Base-by-base conservation (phyloP, 768 basidiomycete species). In the Collybia sp. region DNA sequence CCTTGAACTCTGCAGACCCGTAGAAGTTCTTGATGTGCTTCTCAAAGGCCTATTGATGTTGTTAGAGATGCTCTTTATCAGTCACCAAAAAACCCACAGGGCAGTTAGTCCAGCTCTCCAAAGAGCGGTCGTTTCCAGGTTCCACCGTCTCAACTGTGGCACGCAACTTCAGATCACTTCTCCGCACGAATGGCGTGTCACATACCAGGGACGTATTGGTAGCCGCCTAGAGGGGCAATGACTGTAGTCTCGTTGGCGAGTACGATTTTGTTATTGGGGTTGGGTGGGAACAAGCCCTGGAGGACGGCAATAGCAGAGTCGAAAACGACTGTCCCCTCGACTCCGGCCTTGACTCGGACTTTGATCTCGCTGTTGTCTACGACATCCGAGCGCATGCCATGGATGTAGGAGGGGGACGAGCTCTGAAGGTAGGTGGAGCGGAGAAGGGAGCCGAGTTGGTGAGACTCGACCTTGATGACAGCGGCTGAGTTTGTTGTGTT, bases 241-340 rank as follows among this genome's bases (percentile, higher is more conserved):
- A 93, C 69, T 18, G 71, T 77, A 12, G 81, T 80, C 46, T 82
- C 87, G 52, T 94, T 89, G 2, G 91, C 91, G 12, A 94, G 81
- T 5, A 71, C 72, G 53, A 86, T 85, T 58, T 77, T 82, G 67
- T 88, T 86, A 32, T 76, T 71, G 9, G 71, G 66, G 59, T 76
- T 85, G n/a, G 90, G 88, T 17, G 90, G 90, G 76, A 83, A 91
- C 41, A 93, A 72, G 36, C 90, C 89, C 65, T 93, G 92, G 35
- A 91, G 77, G 44, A 91, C 71, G 25, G 91, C 89, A 44, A 86
- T 84, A 30, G 88, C 83, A 5, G 85, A 86, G 72, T 93, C 89
- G 64, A 89, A 88, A 54, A 92, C 88, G 43, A 87, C 83, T n/a
- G 80, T 72, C 40, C 90, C 89, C 60, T 93, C 90, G 42, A 82